Evolutionary conservation across 176 grass and related monocot genomes (phyloP), one percentile per base, ranked within the genome.

Genomic region (Tuctoria greenei): DNA sequence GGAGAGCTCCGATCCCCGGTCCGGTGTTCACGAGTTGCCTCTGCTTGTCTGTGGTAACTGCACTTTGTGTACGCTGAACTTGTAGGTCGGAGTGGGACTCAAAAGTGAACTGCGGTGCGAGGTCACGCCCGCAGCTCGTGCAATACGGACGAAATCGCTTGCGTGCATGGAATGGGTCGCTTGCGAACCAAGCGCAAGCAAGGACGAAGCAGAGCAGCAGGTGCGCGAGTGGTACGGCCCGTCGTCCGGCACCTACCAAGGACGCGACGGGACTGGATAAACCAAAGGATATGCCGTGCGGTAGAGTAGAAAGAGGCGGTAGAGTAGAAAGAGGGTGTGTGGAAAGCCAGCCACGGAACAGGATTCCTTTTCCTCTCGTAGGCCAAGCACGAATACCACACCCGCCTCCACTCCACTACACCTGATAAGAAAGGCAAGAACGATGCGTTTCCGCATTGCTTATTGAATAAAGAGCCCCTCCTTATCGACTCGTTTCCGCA

Each of bases 341-440:
- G 55, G 23, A 20, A 44, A 58, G 25, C 15, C 61, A 58, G 25
- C 15, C 61, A 24, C 51, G 15, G 78, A 66, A 61, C 72, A 41
- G 16, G 47, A 17, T 82, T 71, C 79, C 13, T 10, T 10, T 5
- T 3, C 11, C 7, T 24, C 12, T 26, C 10, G 23, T 23, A 61
- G 4, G 20, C 39, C 28, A 10, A 38, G 14, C 16, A 12, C 0
- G 11, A 47, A 55, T 12, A 41, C 6, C 23, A n/a, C 10, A n/a
- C 10, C 4, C 24, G 13, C 38, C 21, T 4, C 8, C 18, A 10
- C n/a, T n/a, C n/a, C n/a, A n/a, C n/a, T n/a, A n/a, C n/a, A n/a
- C 7, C 52, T 23, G 20, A 51, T 13, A 66, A 72, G 76, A 43
- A 84, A 60, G 63, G 50, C 80, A 15, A 50, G 41, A 84, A 70